Percentiles rank a stretch among this genome's conserved stretches.
Evolutionary conservation across 2,329 filamentous ascomycete genomes (phyloP).

Genomic region (Paecilomyces sp.): DNA sequence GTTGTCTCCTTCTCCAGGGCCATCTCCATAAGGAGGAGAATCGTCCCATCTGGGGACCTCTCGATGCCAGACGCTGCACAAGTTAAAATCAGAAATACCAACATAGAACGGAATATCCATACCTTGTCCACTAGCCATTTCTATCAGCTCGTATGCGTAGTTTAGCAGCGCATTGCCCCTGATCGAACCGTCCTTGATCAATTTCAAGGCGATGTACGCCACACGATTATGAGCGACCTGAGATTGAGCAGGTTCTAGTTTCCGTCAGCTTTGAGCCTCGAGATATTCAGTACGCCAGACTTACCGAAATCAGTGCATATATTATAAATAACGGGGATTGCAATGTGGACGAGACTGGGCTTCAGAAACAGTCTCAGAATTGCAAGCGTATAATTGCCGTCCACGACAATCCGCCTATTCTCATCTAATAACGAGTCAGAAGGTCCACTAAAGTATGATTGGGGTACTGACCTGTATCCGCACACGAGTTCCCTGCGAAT

Average conservation of each 20-base stretch:
- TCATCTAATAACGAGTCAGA: constrained; percentile 26
- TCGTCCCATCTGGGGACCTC: constrained; percentile 25
- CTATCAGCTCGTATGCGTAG: constrained; percentile 34
- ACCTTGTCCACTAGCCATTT: constrained; percentile 34
- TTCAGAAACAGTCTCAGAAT: constrained; percentile 30
- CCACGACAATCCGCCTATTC: constrained; percentile 33
- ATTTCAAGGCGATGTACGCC: constrained; percentile 28
- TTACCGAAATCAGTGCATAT: constrained; percentile 39
- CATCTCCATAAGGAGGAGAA: constrained; percentile 27
- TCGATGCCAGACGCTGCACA: constrained; percentile 26
- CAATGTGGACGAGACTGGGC: constrained; percentile 29
- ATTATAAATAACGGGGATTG: constrained; percentile 39
- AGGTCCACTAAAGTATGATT: neutral
- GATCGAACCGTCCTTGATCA: constrained; percentile 26
- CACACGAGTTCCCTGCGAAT: constrained; percentile 39
- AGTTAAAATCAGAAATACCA: constrained; percentile 3
- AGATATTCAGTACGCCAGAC: neutral
- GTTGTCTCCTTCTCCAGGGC: constrained; percentile 17
- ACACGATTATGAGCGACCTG: constrained; percentile 29
- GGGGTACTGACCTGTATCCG: constrained; percentile 30
- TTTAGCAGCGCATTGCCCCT: constrained; percentile 25
- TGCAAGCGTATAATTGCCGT: constrained; percentile 29
- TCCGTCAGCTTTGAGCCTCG: constrained; percentile 11
- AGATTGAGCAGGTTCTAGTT: constrained; percentile 30
- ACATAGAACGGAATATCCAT: constrained; percentile 4